phyloP scores from a whole-genome alignment of 2,329 filamentous ascomycete genomes.

The Tolypocladium sp. region DNA sequence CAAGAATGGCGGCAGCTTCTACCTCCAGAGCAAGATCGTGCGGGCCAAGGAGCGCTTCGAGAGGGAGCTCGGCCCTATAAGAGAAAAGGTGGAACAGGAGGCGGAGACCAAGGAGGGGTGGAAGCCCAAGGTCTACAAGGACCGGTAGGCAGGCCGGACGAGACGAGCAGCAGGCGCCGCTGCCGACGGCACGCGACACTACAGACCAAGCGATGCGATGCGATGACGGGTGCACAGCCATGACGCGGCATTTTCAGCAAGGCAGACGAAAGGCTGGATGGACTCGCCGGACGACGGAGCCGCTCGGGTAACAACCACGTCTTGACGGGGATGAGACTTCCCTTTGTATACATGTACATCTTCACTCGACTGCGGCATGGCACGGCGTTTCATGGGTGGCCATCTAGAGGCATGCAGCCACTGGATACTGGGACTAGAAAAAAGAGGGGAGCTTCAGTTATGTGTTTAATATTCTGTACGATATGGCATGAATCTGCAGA shows the following conservation, averaged over 20 bases:
- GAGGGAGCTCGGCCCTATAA: constrained; percentile 65
- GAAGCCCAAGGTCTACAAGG: constrained; percentile 93
- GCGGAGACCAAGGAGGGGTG: constrained; percentile 77
- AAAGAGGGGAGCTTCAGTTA: constrained; percentile 3
- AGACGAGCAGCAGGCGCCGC: background rate
- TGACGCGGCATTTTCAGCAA: background rate
- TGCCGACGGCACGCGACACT: background rate
- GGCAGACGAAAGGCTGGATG: background rate
- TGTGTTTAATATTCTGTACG: constrained; percentile 8
- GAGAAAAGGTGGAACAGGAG: constrained; percentile 63
- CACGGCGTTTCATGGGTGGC: constrained; percentile 34
- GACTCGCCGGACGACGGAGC: background rate
- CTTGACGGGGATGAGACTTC: constrained; percentile 6
- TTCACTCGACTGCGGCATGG: constrained; percentile 47
- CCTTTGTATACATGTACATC: constrained; percentile 34
- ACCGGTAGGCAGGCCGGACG: constrained; percentile 40
- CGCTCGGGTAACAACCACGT: background rate
- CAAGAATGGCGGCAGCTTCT: constrained; percentile 93
- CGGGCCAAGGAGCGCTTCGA: constrained; percentile 88
- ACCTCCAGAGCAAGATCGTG: constrained; percentile 93
- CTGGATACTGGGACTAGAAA: constrained; percentile 16
- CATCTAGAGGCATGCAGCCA: constrained; percentile 17
- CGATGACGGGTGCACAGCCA: background rate
- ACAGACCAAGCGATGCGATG: background rate
- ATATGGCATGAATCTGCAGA: constrained; percentile 1